Percentiles rank a stretch among this genome's conserved stretches.
These are phyloP conservation scores for Aspergillus neoniger DNA, from an alignment of 2,329 filamentous ascomycete genomes.

Conservation along the genomic window DNA sequence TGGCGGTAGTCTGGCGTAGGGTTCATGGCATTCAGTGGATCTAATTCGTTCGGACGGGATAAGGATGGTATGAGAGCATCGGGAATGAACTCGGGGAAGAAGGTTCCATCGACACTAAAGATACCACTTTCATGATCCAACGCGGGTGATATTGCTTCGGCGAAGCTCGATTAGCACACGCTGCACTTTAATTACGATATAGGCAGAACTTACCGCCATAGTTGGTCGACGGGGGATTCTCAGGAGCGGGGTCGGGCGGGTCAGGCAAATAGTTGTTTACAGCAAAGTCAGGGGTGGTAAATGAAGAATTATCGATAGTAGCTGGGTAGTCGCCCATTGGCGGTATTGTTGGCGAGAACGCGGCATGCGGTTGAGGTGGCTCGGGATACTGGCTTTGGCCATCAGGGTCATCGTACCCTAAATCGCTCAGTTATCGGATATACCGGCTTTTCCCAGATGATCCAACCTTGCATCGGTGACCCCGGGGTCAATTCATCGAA, in stretches of 20 bases:
- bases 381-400: slow-evolving; percentile 6
- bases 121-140: slow-evolving; percentile 31
- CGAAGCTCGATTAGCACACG: not conserved
- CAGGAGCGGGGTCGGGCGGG: not conserved
- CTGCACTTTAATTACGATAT: not conserved
- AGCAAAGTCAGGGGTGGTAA: slow-evolving; percentile 14
- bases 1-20: slow-evolving; percentile 27
- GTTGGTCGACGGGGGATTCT: slow-evolving; percentile 12
- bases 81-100: slow-evolving; percentile 34
- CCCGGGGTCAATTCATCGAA: slow-evolving; percentile 23
- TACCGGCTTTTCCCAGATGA: not conserved
- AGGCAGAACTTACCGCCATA: slow-evolving; percentile 17
- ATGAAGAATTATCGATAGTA: slow-evolving; percentile 7
- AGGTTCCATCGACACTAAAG: slow-evolving; percentile 33
- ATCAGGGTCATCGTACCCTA: slow-evolving; percentile 10
- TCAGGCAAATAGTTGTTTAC: slow-evolving; percentile 14
- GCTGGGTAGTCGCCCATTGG: slow-evolving; percentile 16
- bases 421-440: not conserved
- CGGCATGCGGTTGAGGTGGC: not conserved
- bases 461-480: slow-evolving; percentile 15
- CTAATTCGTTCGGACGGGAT: slow-evolving; percentile 26
- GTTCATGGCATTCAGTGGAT: slow-evolving; percentile 18
- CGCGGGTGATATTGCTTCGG: slow-evolving; percentile 22
- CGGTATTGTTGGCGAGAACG: slow-evolving; percentile 16
- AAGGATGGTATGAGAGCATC: slow-evolving; percentile 30